Conservation (phyloP, 2,329 filamentous ascomycete genomes). For the Exophiala calicioides region DNA sequence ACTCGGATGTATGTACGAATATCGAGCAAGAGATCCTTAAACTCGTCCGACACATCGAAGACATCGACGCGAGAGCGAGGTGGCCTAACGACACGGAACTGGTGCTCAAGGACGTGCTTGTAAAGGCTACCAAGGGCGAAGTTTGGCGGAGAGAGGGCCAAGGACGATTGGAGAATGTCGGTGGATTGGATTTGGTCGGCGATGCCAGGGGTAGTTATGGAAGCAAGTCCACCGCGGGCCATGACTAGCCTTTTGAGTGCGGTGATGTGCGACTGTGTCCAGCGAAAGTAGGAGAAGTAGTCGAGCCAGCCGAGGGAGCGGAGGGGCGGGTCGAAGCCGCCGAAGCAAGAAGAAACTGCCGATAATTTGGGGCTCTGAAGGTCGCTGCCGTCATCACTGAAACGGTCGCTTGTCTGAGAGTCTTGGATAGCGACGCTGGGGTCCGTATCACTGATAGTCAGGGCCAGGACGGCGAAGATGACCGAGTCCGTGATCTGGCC, state of each 20-base stretch:
- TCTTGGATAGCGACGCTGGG: conserved; percentile 3
- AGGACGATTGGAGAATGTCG: conserved; percentile 15
- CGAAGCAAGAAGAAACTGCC: no score
- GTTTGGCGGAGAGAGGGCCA: conserved; percentile 4
- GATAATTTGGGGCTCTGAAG: no score
- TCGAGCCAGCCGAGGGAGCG: conserved; percentile 15
- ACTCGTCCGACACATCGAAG: conserved; percentile 5
- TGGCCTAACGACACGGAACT: conserved; percentile 10
- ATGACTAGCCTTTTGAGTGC: conserved; percentile 9
- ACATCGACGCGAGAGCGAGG: conserved; percentile 10
- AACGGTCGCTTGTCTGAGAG: no score
- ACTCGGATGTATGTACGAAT: conserved; percentile 13
- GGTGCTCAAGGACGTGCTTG: conserved; percentile 12
- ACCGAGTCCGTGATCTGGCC: conserved; percentile 10
- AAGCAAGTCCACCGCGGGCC: conserved; percentile 5
- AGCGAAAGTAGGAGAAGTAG: conserved; percentile 12
- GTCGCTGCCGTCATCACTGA: neutral
- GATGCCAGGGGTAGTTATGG: conserved; percentile 11
- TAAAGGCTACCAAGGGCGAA: conserved; percentile 11
- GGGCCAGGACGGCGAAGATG: conserved; percentile 13
- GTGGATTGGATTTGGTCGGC: conserved; percentile 18
- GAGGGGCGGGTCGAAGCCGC: conserved; percentile 14
- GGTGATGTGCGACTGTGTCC: conserved; percentile 8
- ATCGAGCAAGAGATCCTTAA: conserved; percentile 17
- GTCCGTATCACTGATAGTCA: conserved; percentile 14